phyloP scores from a whole-genome alignment of 179 eudicot genomes.

The Vitellaria paradoxa region DNA sequence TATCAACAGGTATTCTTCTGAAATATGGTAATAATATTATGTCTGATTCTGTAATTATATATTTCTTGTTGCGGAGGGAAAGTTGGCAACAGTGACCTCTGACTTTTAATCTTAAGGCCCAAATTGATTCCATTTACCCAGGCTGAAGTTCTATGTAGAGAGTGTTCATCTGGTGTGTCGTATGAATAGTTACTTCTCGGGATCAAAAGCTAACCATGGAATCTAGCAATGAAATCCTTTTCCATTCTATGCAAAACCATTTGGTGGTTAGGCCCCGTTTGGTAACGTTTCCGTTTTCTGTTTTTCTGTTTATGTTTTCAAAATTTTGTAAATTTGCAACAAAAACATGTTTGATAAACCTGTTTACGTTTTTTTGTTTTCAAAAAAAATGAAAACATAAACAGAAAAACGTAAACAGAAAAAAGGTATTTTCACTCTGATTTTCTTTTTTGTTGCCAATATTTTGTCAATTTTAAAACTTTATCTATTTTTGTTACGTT shows the following conservation, averaged over 20 bases:
- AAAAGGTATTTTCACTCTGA: too few species aligned
- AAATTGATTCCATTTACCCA: background rate
- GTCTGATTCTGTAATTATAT: background rate
- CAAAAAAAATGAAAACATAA: too few species aligned
- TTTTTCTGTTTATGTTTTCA: too few species aligned
- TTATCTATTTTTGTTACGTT: too few species aligned
- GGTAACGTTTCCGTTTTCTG: too few species aligned
- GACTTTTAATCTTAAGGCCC: background rate
- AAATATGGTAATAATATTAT: background rate
- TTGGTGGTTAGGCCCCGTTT: too few species aligned
- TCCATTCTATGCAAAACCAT: background rate
- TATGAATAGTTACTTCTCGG: background rate
- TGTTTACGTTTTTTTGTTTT: too few species aligned
- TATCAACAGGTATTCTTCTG: conserved; percentile 32
- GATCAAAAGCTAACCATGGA: background rate
- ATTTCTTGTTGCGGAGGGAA: background rate
- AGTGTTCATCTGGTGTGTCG: background rate
- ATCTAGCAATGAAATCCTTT: background rate
- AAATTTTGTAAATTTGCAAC: too few species aligned
- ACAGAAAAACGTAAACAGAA: too few species aligned
- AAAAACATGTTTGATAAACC: too few species aligned
- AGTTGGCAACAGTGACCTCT: background rate
- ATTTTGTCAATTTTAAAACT: too few species aligned
- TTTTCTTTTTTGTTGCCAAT: too few species aligned
- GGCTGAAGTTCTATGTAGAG: background rate